These are phyloP conservation scores for Drechslera avenae DNA, from an alignment of 2,329 filamentous ascomycete species.

Conservation along the genomic window DNA sequence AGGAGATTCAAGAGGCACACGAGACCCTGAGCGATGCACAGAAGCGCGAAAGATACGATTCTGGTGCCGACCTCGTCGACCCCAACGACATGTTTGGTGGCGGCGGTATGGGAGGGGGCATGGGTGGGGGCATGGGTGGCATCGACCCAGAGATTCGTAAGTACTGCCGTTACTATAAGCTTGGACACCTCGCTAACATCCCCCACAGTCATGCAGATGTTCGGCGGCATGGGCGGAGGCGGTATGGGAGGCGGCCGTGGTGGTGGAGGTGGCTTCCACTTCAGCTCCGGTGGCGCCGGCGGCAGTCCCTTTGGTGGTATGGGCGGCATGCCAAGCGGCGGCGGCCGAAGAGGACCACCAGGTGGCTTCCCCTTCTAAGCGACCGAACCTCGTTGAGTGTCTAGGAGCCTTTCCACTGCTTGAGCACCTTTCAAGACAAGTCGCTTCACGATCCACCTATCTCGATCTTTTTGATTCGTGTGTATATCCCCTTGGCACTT, in stretches of 20 bases:
- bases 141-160: conserved; percentile 46
- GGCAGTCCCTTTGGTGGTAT: conserved; percentile 43
- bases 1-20: conserved; percentile 97
- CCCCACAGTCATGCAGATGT: conserved; percentile 45
- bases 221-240: conserved; percentile 57
- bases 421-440: not conserved
- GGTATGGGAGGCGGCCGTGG: conserved; percentile 53
- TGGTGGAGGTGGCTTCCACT: conserved; percentile 55
- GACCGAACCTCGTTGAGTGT: not conserved
- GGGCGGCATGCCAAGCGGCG: conserved; percentile 44
- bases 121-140: conserved; percentile 61
- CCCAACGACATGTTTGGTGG: conserved; percentile 83
- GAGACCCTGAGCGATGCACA: conserved; percentile 93
- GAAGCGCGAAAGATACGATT: conserved; percentile 91
- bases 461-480: conserved; percentile 3
- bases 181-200: conserved; percentile 6
- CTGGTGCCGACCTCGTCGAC: conserved; percentile 88
- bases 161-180: conserved; percentile 4
- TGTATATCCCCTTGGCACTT: conserved; percentile 8
- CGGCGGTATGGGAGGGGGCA: conserved; percentile 38
- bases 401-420: not conserved
- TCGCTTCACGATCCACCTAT: not conserved
- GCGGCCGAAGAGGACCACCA: conserved; percentile 38
- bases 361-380: conserved; percentile 40
- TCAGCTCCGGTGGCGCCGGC: conserved; percentile 50